Evolutionary conservation across 1,284 basidiomycete species (phyloP).

Genomic region (Naganishia cerealis): DNA sequence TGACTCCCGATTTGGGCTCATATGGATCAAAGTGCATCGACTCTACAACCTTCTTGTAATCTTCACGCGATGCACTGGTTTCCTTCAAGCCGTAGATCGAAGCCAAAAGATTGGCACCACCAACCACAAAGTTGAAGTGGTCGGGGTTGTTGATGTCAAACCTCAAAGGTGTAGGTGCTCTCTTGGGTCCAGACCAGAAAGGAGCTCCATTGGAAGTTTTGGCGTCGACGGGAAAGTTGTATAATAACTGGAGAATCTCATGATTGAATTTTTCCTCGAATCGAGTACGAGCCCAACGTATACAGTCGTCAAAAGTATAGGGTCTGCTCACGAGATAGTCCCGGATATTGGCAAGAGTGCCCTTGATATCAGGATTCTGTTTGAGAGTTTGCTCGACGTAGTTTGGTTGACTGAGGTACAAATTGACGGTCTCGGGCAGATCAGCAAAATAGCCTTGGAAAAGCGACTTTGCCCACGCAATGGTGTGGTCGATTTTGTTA

Average conservation of each 20-base stretch:
- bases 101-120: conserved; percentile 94
- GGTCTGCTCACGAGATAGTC: conserved; percentile 92
- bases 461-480: conserved; percentile 93
- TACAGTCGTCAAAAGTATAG: conserved; percentile 93
- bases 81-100: conserved; percentile 97
- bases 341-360: conserved; percentile 85
- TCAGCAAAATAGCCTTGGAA: conserved; percentile 93
- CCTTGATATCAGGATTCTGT: conserved; percentile 83
- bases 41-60: conserved; percentile 82
- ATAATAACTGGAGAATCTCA: conserved; percentile 87
- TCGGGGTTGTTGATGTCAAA: conserved; percentile 81
- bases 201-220: conserved; percentile 57
- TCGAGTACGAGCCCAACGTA: conserved; percentile 91
- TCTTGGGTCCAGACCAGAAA: conserved; percentile 97
- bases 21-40: conserved; percentile 85
- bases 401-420: conserved; percentile 94
- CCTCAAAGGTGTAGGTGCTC: conserved; percentile 87
- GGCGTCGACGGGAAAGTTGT: conserved; percentile 91
- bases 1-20: conserved; percentile 90
- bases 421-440: conserved; percentile 89
- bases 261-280: conserved; percentile 96
- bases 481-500: conserved; percentile 97
- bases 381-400: conserved; percentile 90
- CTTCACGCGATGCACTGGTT: conserved; percentile 70
- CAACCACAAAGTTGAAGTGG: conserved; percentile 85